phyloP scores from a whole-genome alignment of 2,329 filamentous ascomycete genomes.

The Thielaviopsis populi region DNA sequence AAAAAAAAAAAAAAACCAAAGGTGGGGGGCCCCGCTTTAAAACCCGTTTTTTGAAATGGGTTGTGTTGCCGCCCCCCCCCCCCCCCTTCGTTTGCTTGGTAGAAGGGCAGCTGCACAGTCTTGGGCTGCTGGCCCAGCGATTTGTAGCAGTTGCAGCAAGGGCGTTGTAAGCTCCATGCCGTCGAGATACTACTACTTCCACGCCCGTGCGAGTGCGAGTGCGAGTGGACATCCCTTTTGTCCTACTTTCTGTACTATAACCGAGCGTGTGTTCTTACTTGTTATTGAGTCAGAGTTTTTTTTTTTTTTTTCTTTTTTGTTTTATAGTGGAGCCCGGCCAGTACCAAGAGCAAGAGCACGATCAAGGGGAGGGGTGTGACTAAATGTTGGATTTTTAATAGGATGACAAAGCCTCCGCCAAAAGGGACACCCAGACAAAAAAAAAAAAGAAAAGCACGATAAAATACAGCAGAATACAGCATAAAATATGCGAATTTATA shows the following conservation, averaged over 20 bases:
- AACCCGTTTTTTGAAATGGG: too few relatives aligned
- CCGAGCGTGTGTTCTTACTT: not conserved
- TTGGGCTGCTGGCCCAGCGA: not conserved
- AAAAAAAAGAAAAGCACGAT: not conserved
- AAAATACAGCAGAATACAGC: not conserved
- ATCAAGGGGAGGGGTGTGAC: not conserved
- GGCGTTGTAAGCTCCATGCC: not conserved
- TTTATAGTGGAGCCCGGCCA: not conserved
- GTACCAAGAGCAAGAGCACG: not conserved
- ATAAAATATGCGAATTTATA: not conserved
- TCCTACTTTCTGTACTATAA: not conserved
- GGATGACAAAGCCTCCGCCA: not conserved
- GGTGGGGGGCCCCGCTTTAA: not conserved
- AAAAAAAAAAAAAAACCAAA: not conserved
- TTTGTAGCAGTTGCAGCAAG: not conserved
- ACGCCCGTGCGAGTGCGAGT: not conserved
- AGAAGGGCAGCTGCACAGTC: not conserved
- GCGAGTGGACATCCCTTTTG: not conserved
- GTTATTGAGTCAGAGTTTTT: conserved; percentile 4
- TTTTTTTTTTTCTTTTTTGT: not conserved
- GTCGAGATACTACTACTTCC: not conserved
- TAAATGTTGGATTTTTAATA: not conserved
- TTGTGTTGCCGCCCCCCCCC: too few relatives aligned
- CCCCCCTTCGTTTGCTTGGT: not conserved
- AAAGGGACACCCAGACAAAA: not conserved